Percentiles rank a stretch among this genome's conserved stretches.
Conservation (phyloP, 495 filamentous ascomycete species). For the Lasiosphaeria ovina region DNA sequence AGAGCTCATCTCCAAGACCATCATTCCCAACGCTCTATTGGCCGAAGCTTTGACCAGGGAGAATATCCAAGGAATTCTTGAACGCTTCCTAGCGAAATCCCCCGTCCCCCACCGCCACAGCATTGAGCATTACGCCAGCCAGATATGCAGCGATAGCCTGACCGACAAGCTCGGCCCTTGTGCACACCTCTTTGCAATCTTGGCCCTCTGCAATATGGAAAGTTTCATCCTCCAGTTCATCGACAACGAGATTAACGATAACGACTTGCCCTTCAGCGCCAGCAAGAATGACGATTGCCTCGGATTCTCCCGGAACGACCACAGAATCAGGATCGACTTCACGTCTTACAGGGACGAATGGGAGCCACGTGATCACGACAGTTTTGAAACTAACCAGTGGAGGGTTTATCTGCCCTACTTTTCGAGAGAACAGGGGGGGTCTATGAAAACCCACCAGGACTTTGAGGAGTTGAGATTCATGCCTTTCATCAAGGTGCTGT, state of each 20-base stretch:
- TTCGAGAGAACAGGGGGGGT: not conserved
- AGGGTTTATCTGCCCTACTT: not conserved
- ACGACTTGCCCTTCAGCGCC: not conserved
- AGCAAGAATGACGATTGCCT: not conserved
- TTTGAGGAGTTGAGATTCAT: not conserved
- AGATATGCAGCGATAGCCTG: not conserved
- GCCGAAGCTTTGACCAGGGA: not conserved
- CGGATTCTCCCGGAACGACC: not conserved
- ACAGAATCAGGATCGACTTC: not conserved
- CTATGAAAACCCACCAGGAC: not conserved
- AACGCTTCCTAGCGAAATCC: not conserved
- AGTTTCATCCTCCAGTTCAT: not conserved
- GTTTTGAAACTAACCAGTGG: not conserved
- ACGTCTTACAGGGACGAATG: not conserved
- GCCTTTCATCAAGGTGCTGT: not conserved
- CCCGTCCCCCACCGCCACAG: not conserved
- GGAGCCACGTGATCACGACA: not conserved
- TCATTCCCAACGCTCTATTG: not conserved
- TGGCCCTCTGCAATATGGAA: not conserved
- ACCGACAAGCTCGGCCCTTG: not conserved
- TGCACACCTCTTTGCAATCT: not conserved
- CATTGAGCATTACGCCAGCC: not conserved
- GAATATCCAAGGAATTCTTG: not conserved
- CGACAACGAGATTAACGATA: not conserved
- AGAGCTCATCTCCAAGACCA: not conserved